phyloP scores from a whole-genome alignment of 352 stramenopile genomes.

The Globisporangium megalacanthum region DNA sequence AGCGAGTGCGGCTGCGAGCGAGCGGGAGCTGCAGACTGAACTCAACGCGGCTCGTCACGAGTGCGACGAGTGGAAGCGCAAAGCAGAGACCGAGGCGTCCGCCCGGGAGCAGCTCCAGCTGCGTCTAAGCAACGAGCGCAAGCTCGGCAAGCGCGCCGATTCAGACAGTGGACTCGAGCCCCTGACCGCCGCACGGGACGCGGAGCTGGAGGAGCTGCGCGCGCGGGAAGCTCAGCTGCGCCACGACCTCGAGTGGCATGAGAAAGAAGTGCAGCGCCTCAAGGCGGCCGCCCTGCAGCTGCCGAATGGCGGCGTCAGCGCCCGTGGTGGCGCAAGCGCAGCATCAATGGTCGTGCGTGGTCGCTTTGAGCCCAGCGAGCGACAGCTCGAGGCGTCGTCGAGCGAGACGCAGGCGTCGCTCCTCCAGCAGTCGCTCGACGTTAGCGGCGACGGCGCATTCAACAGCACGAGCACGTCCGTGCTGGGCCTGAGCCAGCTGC shows the following conservation, averaged over 20 bases:
- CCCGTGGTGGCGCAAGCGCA: not conserved
- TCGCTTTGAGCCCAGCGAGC: constrained; percentile 18
- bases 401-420: constrained; percentile 48
- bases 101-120: constrained; percentile 31
- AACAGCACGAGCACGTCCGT: constrained; percentile 38
- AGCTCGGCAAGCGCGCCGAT: constrained; percentile 7
- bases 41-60: constrained; percentile 40
- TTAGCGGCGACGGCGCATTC: constrained; percentile 21
- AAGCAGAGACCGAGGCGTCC: constrained; percentile 28
- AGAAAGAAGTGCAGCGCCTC: constrained; percentile 46
- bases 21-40: constrained; percentile 33
- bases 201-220: constrained; percentile 36
- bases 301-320: constrained; percentile 2
- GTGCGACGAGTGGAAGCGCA: constrained; percentile 40
- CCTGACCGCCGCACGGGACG: constrained; percentile 2
- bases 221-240: constrained; percentile 40
- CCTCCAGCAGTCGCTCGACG: constrained; percentile 49
- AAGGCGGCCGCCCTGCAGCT: constrained; percentile 15
- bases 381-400: constrained; percentile 2
- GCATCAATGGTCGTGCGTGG: not conserved
- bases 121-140: constrained; percentile 19
- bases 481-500: constrained; percentile 66
- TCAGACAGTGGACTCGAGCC: constrained; percentile 3
- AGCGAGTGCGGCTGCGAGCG: constrained; percentile 22
- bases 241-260: constrained; percentile 57